Evolutionary conservation across 2,329 filamentous ascomycete genomes (phyloP), one percentile per base, ranked within the genome.

Genomic region (Mollisiaceae sp.): DNA sequence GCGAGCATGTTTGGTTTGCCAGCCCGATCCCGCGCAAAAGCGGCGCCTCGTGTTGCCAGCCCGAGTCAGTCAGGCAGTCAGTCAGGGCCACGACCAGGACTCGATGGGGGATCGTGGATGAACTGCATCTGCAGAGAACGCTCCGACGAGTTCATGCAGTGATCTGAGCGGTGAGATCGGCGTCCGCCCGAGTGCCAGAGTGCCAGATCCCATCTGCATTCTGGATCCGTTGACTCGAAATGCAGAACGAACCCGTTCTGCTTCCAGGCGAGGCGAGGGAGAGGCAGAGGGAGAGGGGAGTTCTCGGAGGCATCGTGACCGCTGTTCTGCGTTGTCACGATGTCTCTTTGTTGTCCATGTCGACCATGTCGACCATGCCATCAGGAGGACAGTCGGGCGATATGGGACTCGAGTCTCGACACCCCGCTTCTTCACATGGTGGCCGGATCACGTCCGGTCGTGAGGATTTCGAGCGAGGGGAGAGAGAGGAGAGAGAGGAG

Each of bases 81-180:
- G 27, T 32, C 27, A 6, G 6, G 6, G 3, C 27, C 38, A 18
- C 15, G 41, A 18, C 6, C 14, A 18, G 41, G 41, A 43, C 15
- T 8, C 15, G 41, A 18, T 15, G 41, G 39, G 22, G n/a, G n/a
- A n/a, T n/a, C n/a, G n/a, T n/a, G n/a, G 36, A 63, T 43, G 60
- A 62, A 63, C 56, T 65, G 65, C 50, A 64, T 62, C 56, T 65
- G 65, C 50, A 64, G 60, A 56, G 47, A 22, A 57, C 6, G 24
- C 15, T 14, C 14, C 24, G 52, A 32, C 27, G 27, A 32, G 35
- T 39, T 57, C 35, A 62, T 65, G 61, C 63, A 60, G 56, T 63
- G 62, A 63, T 70, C 69, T 62, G 63, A 65, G 67, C 67, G 68
- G 65, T 70, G 69, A 67, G 65, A 64, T 69, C 22, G 27, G 27